These are phyloP conservation scores for Cucumis hystrix DNA, from an alignment of 306 rosid species.

Conservation along the genomic window DNA sequence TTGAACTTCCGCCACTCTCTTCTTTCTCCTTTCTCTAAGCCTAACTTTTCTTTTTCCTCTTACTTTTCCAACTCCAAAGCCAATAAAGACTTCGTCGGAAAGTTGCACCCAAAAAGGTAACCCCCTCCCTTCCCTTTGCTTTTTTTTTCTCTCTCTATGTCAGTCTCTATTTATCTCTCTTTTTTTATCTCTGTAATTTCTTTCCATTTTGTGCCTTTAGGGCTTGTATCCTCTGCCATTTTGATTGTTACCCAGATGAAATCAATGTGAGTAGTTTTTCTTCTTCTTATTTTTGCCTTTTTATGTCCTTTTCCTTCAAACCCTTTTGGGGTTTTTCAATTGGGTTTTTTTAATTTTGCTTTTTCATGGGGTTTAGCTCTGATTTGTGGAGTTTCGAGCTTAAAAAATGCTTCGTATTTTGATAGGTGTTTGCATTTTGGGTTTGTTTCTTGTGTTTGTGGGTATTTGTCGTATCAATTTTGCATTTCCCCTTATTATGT, in stretches of 20 bases:
- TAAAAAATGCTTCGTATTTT: neutral
- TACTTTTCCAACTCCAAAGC: slow-evolving; percentile 9
- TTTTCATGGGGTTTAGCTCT: neutral
- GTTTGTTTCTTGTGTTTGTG: neutral
- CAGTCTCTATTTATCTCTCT: neutral
- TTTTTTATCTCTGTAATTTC: slow-evolving; percentile 13
- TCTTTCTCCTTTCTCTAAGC: too few species aligned
- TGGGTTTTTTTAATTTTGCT: neutral
- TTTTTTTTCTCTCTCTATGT: too few species aligned
- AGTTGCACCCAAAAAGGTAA: slow-evolving; percentile 49
- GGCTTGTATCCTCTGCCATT: slow-evolving; percentile 21
- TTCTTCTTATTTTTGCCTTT: neutral
- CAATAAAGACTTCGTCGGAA: slow-evolving; percentile 64
- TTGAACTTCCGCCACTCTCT: too few species aligned
- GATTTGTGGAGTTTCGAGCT: neutral
- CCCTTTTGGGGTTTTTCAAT: neutral
- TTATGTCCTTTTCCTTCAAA: neutral
- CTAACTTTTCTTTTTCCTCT: too few species aligned
- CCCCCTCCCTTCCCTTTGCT: neutral
- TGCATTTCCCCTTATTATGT: neutral
- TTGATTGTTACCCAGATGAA: neutral
- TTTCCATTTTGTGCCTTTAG: slow-evolving; percentile 26
- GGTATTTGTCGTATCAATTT: neutral
- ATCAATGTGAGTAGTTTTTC: neutral
- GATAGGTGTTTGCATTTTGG: neutral